Conservation (phyloP, 495 filamentous ascomycete genomes). For the Ascobolus immersus region DNA sequence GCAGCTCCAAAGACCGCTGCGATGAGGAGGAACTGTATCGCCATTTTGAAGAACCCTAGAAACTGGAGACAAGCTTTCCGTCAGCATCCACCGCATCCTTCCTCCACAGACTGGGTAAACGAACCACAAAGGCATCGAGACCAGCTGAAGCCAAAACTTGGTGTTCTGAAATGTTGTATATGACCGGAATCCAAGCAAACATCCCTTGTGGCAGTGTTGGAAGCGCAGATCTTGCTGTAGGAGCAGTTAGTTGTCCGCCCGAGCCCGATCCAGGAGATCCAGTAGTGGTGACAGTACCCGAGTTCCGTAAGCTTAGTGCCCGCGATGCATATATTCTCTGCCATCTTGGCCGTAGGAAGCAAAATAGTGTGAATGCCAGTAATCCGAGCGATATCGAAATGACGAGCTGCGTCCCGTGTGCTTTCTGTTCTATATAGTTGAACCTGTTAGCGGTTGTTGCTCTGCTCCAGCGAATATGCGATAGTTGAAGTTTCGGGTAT, state of each 20-base stretch:
- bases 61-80: conserved; percentile 28
- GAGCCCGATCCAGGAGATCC: conserved; percentile 1
- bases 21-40: conserved; percentile 52
- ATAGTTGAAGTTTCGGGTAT: no score
- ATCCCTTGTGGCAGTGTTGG: conserved; percentile 66
- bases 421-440: conserved; percentile 1
- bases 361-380: conserved; percentile 14
- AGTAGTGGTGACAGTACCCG: background rate
- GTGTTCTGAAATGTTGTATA: conserved; percentile 74
- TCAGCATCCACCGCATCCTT: background rate
- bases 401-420: conserved; percentile 9
- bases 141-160: conserved; percentile 76
- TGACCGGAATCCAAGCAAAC: conserved; percentile 77
- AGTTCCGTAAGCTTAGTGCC: conserved; percentile 9
- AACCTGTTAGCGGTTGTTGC: background rate
- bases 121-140: conserved; percentile 78
- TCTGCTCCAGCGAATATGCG: background rate
- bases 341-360: conserved; percentile 73
- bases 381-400: conserved; percentile 11
- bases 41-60: conserved; percentile 79
- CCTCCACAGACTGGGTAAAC: conserved; percentile 13
- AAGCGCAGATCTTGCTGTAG: conserved; percentile 38
- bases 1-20: conserved; percentile 55
- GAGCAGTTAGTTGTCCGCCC: background rate
- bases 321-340: conserved; percentile 74